These are phyloP conservation scores for Colletotrichum caudatum DNA, from an alignment of 2,329 filamentous ascomycete genomes.

Conservation along the genomic window DNA sequence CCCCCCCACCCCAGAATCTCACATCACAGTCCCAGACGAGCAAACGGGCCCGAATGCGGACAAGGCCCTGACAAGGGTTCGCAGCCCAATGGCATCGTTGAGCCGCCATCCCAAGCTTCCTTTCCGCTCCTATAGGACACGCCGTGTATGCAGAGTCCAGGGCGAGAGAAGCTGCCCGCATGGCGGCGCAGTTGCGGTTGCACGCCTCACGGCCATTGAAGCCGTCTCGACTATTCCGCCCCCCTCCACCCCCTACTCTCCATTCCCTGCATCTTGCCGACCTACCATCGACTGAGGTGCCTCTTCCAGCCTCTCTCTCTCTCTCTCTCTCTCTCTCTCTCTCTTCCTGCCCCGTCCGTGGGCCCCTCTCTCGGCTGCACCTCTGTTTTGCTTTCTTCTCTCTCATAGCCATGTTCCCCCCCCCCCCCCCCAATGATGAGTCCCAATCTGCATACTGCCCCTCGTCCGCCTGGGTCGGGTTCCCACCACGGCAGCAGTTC, in stretches of 20 bases:
- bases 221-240: constrained; percentile 16
- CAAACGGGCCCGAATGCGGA: constrained; percentile 38
- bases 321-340: neutral
- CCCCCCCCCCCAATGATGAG: constrained; percentile 7
- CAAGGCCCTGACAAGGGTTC: constrained; percentile 45
- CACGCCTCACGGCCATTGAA: constrained; percentile 41
- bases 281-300: constrained; percentile 24
- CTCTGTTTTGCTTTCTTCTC: constrained; percentile 30
- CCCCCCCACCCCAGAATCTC: constrained; percentile 15
- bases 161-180: constrained; percentile 51
- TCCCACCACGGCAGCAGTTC: constrained; percentile 32
- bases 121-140: constrained; percentile 49
- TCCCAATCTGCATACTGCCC: constrained; percentile 31
- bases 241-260: constrained; percentile 12
- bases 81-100: constrained; percentile 52
- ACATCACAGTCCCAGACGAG: constrained; percentile 28
- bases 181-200: constrained; percentile 58
- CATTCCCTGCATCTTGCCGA: constrained; percentile 23
- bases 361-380: constrained; percentile 16
- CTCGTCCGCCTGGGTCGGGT: constrained; percentile 8
- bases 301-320: constrained; percentile 17
- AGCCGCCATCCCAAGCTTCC: constrained; percentile 25
- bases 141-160: constrained; percentile 48
- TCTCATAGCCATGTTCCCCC: neutral
- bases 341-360: neutral